A percentile compares a stretch with the other conserved stretches of the same genome.
Evolutionary conservation across 129 eudicot species (phyloP).

Genomic region (Sambucus nigra): DNA sequence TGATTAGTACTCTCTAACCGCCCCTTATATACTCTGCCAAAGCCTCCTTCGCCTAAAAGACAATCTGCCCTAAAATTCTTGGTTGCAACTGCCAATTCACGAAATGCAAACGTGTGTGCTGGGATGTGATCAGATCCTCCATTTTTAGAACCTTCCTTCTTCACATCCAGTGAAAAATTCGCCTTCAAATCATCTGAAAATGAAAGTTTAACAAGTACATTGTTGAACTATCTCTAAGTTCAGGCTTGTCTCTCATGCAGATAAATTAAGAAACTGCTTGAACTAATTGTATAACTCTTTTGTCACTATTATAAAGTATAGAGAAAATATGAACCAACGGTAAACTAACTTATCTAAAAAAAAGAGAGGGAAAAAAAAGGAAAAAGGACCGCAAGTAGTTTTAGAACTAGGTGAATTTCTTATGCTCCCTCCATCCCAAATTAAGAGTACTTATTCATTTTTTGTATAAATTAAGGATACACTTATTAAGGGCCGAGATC

Average conservation of each 20-base stretch:
- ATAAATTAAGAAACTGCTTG: no score
- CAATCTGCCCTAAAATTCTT: conserved; percentile 85
- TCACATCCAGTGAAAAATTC: conserved; percentile 29
- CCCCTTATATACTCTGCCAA: conserved; percentile 83
- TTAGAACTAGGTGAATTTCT: no score
- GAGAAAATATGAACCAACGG: background rate
- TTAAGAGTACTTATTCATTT: no score
- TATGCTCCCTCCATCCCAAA: no score
- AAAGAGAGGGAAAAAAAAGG: background rate
- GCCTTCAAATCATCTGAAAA: conserved; percentile 53
- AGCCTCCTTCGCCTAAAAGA: conserved; percentile 93
- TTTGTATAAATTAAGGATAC: no score
- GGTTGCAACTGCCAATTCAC: conserved; percentile 86
- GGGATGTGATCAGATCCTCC: conserved; percentile 77
- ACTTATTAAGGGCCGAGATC: no score
- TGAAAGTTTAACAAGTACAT: background rate
- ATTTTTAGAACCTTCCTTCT: conserved; percentile 50
- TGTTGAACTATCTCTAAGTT: background rate
- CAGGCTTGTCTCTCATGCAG: no score
- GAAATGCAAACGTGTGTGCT: conserved; percentile 82
- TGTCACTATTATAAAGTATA: background rate
- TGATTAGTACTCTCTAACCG: conserved; percentile 71
- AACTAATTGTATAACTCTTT: no score
- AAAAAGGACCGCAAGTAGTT: background rate
- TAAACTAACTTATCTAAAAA: no score